phyloP scores from a whole-genome alignment of 2,329 filamentous ascomycete genomes.

The Hypoxylon sp. region DNA sequence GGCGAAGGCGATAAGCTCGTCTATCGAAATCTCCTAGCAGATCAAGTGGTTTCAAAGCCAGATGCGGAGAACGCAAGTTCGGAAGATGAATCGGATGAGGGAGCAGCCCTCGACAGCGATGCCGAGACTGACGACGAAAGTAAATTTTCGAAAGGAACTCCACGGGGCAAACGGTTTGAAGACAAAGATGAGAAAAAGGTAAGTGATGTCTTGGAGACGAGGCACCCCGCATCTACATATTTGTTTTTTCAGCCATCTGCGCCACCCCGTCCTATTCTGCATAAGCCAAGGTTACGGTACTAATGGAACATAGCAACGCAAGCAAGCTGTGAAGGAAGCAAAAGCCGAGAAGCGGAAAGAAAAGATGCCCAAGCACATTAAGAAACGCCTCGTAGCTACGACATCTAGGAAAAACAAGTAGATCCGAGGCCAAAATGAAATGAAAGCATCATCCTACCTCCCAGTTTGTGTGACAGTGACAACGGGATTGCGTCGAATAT shows the following conservation, averaged over 20 bases:
- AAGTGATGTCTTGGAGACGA: conserved; percentile 38
- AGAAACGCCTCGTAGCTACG: conserved; percentile 84
- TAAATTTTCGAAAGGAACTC: conserved; percentile 74
- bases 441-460: conserved; percentile 9
- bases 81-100: conserved; percentile 63
- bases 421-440: conserved; percentile 31
- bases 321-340: conserved; percentile 91
- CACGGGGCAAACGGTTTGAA: conserved; percentile 86
- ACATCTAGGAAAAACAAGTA: conserved; percentile 74
- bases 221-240: background rate
- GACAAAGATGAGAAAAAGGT: conserved; percentile 92
- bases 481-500: background rate
- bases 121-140: conserved; percentile 64
- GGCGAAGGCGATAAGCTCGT: conserved; percentile 83
- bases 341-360: conserved; percentile 93
- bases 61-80: conserved; percentile 55
- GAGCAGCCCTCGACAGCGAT: conserved; percentile 60
- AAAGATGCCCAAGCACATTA: conserved; percentile 96
- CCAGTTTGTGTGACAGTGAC: background rate
- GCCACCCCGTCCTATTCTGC: background rate
- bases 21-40: conserved; percentile 86
- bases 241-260: no score
- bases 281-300: conserved; percentile 22
- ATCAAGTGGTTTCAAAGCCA: conserved; percentile 66
- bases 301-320: conserved; percentile 70